A percentile compares a stretch with the other conserved stretches of the same genome.
Evolutionary conservation across 2,329 filamentous ascomycete genomes (phyloP).

Genomic region (Colletotrichum simmondsii): DNA sequence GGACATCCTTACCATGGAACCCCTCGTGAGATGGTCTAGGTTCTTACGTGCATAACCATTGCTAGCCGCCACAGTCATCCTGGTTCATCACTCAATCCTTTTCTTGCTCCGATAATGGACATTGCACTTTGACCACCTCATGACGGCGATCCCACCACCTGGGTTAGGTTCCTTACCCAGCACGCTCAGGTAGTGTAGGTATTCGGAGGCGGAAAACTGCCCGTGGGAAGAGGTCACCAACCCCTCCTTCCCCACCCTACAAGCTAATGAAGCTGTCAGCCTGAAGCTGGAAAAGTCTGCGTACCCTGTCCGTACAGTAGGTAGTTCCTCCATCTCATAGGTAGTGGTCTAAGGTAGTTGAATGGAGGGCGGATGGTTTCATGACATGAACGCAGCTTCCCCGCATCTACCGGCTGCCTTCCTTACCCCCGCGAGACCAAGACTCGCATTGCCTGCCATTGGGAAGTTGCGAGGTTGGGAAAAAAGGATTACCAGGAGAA

Average conservation of each 20-base stretch:
- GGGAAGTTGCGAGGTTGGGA: not conserved
- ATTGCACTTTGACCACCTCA: not conserved
- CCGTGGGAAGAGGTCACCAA: no score
- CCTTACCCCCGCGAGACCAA: not conserved
- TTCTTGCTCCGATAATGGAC: no score
- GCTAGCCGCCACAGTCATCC: conserved; percentile 6
- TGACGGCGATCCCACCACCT: not conserved
- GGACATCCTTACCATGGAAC: not conserved
- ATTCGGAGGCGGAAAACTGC: no score
- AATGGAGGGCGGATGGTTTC: not conserved
- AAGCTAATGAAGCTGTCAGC: not conserved
- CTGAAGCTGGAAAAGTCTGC: not conserved
- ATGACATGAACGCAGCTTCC: conserved; percentile 1
- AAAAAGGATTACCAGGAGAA: not conserved
- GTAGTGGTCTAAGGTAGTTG: not conserved
- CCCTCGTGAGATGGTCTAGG: not conserved
- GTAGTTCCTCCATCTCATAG: no score
- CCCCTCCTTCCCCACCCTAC: not conserved
- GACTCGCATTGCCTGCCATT: not conserved
- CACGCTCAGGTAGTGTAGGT: no score
- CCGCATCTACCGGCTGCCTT: conserved; percentile 16
- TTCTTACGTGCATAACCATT: not conserved
- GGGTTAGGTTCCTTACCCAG: no score
- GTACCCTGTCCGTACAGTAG: no score
- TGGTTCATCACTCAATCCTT: not conserved